phyloP scores from a whole-genome alignment of 1,284 basidiomycete genomes.

The Boletus semigastroideus region DNA sequence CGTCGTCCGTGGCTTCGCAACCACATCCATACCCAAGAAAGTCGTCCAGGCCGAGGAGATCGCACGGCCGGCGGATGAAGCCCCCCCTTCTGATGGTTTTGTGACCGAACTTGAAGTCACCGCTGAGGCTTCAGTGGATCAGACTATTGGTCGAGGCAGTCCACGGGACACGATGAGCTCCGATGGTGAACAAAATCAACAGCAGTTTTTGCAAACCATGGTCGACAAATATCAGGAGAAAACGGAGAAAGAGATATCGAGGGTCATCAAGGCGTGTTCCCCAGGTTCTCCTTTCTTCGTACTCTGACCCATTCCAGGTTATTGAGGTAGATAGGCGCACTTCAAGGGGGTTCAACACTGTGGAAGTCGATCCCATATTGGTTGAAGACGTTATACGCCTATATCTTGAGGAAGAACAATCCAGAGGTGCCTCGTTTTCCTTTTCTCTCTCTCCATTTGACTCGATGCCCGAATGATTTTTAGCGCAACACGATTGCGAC shows the following conservation, averaged over 20 bases:
- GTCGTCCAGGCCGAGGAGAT: constrained; percentile 37
- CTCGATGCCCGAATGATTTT: constrained; percentile 5
- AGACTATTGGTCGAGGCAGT: constrained; percentile 1
- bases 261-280: constrained; percentile 49
- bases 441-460: background rate
- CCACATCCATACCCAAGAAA: constrained; percentile 88
- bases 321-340: constrained; percentile 85
- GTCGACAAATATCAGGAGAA: constrained; percentile 87
- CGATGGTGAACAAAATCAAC: constrained; percentile 46
- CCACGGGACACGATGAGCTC: constrained; percentile 28
- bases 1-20: constrained; percentile 77
- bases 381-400: constrained; percentile 63
- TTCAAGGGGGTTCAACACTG: constrained; percentile 61
- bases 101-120: constrained; percentile 1
- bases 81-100: constrained; percentile 4
- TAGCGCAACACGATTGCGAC: constrained; percentile 42
- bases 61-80: constrained; percentile 14
- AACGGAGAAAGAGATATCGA: constrained; percentile 83
- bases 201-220: constrained; percentile 55
- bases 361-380: constrained; percentile 65
- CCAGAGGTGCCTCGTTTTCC: constrained; percentile 11
- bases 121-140: constrained; percentile 2
- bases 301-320: constrained; percentile 43
- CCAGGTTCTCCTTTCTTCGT: background rate
- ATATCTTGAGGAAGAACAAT: constrained; percentile 37